phyloP scores from a whole-genome alignment of 1,284 basidiomycete species.

The Malassezia nana region DNA sequence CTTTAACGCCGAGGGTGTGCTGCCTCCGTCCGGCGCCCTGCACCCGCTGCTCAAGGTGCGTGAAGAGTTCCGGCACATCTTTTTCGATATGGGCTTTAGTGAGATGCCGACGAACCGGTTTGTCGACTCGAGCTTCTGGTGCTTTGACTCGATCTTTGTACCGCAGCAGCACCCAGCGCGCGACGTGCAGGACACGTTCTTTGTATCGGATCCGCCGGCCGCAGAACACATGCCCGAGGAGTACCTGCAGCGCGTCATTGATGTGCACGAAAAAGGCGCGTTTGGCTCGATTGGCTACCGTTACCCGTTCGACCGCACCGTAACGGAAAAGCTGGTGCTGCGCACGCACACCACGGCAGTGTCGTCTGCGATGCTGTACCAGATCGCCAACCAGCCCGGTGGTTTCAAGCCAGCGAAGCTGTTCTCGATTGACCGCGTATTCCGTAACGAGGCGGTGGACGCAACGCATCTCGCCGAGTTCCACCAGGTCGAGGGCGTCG shows the following conservation, averaged over 20 bases:
- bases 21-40: constrained; percentile 76
- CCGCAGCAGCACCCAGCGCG: constrained; percentile 98
- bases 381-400: constrained; percentile 57
- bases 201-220: constrained; percentile 79
- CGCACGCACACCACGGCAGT: constrained; percentile 96
- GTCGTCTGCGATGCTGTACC: constrained; percentile 83
- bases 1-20: constrained; percentile 88
- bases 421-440: constrained; percentile 96
- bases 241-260: constrained; percentile 81
- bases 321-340: constrained; percentile 81
- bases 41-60: constrained; percentile 95
- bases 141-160: constrained; percentile 95
- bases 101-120: constrained; percentile 99
- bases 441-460: constrained; percentile 97
- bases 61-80: constrained; percentile 94
- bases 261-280: constrained; percentile 78
- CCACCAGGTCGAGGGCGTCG: constrained; percentile 98
- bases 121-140: constrained; percentile 98
- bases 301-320: constrained; percentile 87
- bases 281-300: constrained; percentile 94
- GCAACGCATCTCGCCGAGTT: constrained; percentile 99
- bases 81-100: constrained; percentile 99
- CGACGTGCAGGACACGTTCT: constrained; percentile 98
- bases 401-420: constrained; percentile 93
- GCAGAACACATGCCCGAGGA: constrained; percentile 68